Percentiles rank a stretch among this genome's conserved stretches.
These are phyloP conservation scores for Dipteronia dyeriana DNA, from an alignment of 345 rosid species.

Conservation along the genomic window DNA sequence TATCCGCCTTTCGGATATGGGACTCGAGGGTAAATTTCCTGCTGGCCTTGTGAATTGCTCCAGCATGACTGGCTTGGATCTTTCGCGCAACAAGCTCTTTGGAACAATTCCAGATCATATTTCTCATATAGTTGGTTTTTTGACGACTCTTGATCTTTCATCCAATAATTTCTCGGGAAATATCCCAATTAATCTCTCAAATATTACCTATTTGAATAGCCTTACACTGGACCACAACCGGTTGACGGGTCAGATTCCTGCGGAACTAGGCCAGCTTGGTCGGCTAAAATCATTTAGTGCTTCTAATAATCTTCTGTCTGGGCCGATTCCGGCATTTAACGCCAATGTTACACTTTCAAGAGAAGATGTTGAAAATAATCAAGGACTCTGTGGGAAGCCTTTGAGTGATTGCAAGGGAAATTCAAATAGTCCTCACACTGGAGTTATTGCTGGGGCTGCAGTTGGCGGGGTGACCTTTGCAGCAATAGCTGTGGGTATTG, in stretches of 20 bases:
- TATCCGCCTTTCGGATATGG: constrained; percentile 63
- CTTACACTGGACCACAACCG: constrained; percentile 66
- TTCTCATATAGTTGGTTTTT: constrained; percentile 6
- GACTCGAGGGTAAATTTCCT: constrained; percentile 74
- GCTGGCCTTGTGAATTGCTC: constrained; percentile 40
- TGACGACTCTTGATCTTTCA: constrained; percentile 66
- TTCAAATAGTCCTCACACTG: constrained; percentile 35
- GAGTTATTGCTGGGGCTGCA: constrained; percentile 63
- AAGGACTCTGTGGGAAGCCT: constrained; percentile 62
- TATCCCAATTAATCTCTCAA: constrained; percentile 46
- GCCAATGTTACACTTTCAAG: fast-evolving
- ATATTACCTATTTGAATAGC: constrained; percentile 56
- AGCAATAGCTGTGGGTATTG: constrained; percentile 54
- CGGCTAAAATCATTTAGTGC: constrained; percentile 60
- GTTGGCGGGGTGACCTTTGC: constrained; percentile 65
- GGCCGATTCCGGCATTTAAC: constrained; percentile 50
- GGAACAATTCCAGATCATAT: constrained; percentile 62
- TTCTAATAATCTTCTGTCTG: constrained; percentile 58
- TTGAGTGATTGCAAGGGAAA: constrained; percentile 38
- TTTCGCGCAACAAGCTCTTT: constrained; percentile 63
- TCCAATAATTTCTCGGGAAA: constrained; percentile 63
- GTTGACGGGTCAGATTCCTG: constrained; percentile 64
- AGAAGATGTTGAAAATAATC: constrained; percentile 48
- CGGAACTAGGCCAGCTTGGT: constrained; percentile 38
- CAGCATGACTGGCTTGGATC: constrained; percentile 70